Evolutionary conservation across 768 basidiomycete genomes (phyloP).

Genomic region (Russula brevipes): DNA sequence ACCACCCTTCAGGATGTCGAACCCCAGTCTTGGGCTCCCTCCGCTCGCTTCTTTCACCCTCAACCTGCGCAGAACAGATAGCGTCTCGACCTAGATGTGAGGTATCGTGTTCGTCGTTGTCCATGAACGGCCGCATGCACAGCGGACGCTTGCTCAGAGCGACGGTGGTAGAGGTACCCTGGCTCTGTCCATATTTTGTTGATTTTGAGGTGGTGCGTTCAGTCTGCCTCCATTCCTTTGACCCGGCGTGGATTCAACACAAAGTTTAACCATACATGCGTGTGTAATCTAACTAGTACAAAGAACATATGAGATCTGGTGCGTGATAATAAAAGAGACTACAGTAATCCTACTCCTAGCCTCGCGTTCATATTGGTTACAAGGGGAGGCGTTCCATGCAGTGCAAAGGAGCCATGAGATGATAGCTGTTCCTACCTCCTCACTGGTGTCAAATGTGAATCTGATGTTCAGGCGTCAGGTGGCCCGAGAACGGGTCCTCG

Average conservation of each 20-base stretch:
- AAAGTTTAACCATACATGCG: too few species aligned
- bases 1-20: slow-evolving; percentile 9
- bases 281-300: too few species aligned
- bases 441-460: background rate
- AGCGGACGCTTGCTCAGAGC: slow-evolving; percentile 58
- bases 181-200: too few species aligned
- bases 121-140: slow-evolving; percentile 56
- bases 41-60: slow-evolving; percentile 20
- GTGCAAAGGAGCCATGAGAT: background rate
- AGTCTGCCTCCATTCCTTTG: too few species aligned
- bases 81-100: slow-evolving; percentile 72
- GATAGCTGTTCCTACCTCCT: too few species aligned
- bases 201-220: too few species aligned
- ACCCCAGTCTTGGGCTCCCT: background rate
- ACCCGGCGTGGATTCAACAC: too few species aligned
- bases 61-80: slow-evolving; percentile 62
- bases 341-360: too few species aligned
- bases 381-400: background rate
- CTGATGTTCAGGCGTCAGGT: slow-evolving; percentile 1
- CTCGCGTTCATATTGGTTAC: too few species aligned
- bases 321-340: too few species aligned
- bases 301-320: too few species aligned
- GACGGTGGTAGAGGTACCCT: background rate
- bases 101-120: slow-evolving; percentile 77
- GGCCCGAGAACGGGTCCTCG: background rate